Base-by-base conservation (phyloP, 495 filamentous ascomycete species). In the Podospora pseudopauciseta region DNA sequence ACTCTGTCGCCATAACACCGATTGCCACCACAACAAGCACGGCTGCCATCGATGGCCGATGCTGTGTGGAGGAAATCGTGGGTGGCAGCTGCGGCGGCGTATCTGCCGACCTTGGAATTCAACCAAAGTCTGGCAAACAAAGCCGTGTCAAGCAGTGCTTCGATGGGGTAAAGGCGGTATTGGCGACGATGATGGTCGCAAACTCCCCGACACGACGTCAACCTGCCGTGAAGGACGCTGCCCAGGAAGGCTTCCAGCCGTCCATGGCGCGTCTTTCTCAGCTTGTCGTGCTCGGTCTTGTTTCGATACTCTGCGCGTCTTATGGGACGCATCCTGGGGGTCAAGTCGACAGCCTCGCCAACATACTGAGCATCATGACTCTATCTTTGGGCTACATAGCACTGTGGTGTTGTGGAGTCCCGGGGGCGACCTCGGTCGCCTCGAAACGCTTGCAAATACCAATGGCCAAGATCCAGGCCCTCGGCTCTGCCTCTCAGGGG, bases 231-330 rank as follows among this genome's bases (percentile, higher is more conserved):
- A 59, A 65, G 30, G 64, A 44, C 15, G 68, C 13, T n/a, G 66
- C 18, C 49, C 69, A 65, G 49, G 30, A 65, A 56, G 30, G 19
- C 23, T 5, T 4, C 5, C 20, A 27, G 13, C 32, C 58, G 18
- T 62, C 57, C 30, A 19, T 64, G 19, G 54, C 59, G 57, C 63
- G 65, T 19, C 18, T 70, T 68, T 71, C 68, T 67, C 71, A 68
- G 65, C 70, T 78, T 72, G 73, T 70, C 71, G 75, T 69, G 58
- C 49, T 73, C 60, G 71, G 75, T 73, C 75, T 78, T 76, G 75
- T 78, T 69, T 76, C 76, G 55, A 28, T 73, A 65, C 56, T 69
- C 72, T 78, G 67, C 65, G 73, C 60, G 53, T 67, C 64, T 23
- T 44, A 71, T 69, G 67, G 64, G 39, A 62, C 70, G 19, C 69